phyloP scores from a whole-genome alignment of 148 eudicot genomes.

The Vaccinium corymbosum region DNA sequence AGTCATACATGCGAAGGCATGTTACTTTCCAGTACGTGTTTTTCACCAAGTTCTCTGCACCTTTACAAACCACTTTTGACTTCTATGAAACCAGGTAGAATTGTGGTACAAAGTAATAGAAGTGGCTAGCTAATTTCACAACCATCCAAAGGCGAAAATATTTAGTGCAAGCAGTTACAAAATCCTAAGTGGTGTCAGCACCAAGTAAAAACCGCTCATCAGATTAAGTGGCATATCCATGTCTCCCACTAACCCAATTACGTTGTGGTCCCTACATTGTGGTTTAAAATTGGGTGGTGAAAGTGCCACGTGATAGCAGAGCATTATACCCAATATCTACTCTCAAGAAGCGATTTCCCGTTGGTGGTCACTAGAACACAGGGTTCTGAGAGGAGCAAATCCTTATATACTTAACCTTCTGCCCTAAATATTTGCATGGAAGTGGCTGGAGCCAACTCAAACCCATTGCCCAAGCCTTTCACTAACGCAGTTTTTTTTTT shows the following conservation, averaged over 20 bases:
- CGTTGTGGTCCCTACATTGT: too few species aligned
- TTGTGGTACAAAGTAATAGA: background rate
- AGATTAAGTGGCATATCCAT: too few species aligned
- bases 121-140: background rate
- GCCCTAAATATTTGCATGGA: background rate
- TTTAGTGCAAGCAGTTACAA: too few species aligned
- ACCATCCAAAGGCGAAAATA: background rate
- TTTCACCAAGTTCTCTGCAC: background rate
- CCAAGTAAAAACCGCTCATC: too few species aligned
- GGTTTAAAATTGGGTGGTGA: too few species aligned
- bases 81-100: background rate
- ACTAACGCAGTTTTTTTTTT: background rate
- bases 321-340: background rate
- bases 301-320: background rate
- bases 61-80: background rate
- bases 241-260: too few species aligned
- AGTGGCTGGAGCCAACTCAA: background rate
- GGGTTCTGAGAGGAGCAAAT: background rate
- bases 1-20: background rate
- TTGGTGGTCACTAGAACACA: background rate
- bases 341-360: background rate
- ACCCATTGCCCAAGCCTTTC: constrained; percentile 1
- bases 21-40: background rate
- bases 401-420: background rate
- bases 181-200: too few species aligned